phyloP scores from a whole-genome alignment of 2,329 filamentous ascomycete species.

The Elsinoe australis region DNA sequence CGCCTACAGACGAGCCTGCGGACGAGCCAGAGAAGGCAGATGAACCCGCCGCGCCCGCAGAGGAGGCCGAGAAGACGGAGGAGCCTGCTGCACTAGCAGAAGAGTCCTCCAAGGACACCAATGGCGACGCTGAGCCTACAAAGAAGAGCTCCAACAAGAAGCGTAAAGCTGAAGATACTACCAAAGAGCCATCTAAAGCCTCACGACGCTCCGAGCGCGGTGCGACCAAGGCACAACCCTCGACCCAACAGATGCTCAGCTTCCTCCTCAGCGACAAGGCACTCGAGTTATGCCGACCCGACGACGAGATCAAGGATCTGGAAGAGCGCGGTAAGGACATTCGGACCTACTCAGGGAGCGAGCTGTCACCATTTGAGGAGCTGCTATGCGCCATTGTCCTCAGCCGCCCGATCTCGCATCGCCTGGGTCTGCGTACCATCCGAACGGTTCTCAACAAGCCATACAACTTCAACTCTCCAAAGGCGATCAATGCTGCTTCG shows the following conservation, averaged over 20 bases:
- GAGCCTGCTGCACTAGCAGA: slow-evolving; percentile 1
- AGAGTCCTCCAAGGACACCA: neutral
- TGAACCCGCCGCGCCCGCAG: neutral
- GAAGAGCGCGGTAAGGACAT: slow-evolving; percentile 23
- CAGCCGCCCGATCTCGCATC: slow-evolving; percentile 39
- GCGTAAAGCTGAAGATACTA: slow-evolving; percentile 20
- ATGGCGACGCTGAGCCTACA: too few relatives aligned
- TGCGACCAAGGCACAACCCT: slow-evolving; percentile 22
- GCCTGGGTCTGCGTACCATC: slow-evolving; percentile 38
- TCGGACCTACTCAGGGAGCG: slow-evolving; percentile 29
- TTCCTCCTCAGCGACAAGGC: slow-evolving; percentile 29
- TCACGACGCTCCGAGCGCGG: slow-evolving; percentile 27
- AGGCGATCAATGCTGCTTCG: slow-evolving; percentile 32
- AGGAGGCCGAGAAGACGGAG: slow-evolving; percentile 2
- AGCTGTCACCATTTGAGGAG: slow-evolving; percentile 39
- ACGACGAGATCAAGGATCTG: slow-evolving; percentile 31
- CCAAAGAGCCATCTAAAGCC: slow-evolving; percentile 24
- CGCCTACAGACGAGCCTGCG: slow-evolving; percentile 2
- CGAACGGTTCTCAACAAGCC: slow-evolving; percentile 40
- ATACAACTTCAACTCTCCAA: slow-evolving; percentile 33
- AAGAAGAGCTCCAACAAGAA: slow-evolving; percentile 23
- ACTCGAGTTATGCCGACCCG: slow-evolving; percentile 28
- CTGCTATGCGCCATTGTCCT: slow-evolving; percentile 39
- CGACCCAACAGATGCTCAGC: slow-evolving; percentile 28
- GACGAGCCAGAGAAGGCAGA: slow-evolving; percentile 13